Evolutionary conservation across 257 asterid species (phyloP).

Genomic region (Solanum paucissectum): DNA sequence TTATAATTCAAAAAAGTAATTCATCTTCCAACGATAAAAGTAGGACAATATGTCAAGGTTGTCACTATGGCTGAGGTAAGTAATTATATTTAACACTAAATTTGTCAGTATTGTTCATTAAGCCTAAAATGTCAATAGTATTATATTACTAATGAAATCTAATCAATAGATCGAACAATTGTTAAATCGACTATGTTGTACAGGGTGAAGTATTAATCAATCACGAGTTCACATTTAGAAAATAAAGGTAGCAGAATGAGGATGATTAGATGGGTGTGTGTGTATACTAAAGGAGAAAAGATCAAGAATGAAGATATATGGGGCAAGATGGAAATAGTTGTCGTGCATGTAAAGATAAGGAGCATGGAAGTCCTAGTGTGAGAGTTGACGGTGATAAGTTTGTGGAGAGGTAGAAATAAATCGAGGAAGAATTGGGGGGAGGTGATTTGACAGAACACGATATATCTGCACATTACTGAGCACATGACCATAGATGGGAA

Average conservation of each 20-base stretch:
- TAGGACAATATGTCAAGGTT: not conserved
- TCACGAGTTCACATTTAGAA: not conserved
- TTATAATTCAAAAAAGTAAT: not conserved
- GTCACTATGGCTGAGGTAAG: not conserved
- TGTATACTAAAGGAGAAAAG: not conserved
- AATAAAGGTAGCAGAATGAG: not conserved
- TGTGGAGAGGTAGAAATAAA: not conserved
- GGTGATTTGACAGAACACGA: no score
- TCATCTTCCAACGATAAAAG: not conserved
- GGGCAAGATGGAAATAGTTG: accelerated
- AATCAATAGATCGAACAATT: no score
- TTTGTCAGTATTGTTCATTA: not conserved
- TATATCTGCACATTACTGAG: no score
- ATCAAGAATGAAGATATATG: not conserved
- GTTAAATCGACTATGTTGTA: not conserved
- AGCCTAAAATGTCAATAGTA: not conserved
- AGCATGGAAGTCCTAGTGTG: no score
- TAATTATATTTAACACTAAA: not conserved
- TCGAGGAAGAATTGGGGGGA: no score
- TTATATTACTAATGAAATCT: not conserved
- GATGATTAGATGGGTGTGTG: not conserved
- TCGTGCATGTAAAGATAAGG: not conserved
- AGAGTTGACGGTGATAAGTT: not conserved
- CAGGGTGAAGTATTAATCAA: not conserved
- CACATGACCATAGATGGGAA: no score